phyloP scores from a whole-genome alignment of 2,329 filamentous ascomycete genomes.

The Trichothecium sympodiale region DNA sequence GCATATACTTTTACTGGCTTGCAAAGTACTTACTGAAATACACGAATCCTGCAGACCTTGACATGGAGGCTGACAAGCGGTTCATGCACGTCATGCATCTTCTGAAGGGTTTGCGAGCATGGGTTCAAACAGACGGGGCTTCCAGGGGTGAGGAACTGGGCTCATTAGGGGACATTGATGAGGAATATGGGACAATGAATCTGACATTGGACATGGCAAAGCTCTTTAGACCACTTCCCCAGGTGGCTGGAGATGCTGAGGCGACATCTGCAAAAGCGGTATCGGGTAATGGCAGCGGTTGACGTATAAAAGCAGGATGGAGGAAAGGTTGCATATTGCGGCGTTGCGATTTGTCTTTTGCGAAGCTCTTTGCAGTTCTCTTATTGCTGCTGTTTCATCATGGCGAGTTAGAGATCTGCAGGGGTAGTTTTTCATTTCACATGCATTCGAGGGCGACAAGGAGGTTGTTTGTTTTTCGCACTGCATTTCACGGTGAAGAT shows the following conservation, averaged over 20 bases:
- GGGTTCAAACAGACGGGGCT: conserved; percentile 52
- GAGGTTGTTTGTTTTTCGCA: conserved; percentile 16
- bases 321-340: conserved; percentile 24
- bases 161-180: conserved; percentile 57
- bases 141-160: conserved; percentile 56
- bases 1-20: conserved; percentile 63
- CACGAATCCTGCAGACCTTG: conserved; percentile 39
- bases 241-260: conserved; percentile 29
- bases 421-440: conserved; percentile 8
- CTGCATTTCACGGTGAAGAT: conserved; percentile 24
- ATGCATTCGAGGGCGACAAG: conserved; percentile 18
- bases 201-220: conserved; percentile 61
- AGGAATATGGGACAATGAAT: conserved; percentile 51
- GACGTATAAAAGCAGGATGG: conserved; percentile 18
- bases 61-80: conserved; percentile 45
- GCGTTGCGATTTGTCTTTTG: conserved; percentile 20
- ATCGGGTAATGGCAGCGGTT: conserved; percentile 17
- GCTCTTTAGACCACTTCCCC: conserved; percentile 52
- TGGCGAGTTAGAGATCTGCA: no score
- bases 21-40: conserved; percentile 55
- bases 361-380: conserved; percentile 12
- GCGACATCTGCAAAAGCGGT: conserved; percentile 28
- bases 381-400: conserved; percentile 12
- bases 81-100: conserved; percentile 50
- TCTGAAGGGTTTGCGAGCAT: conserved; percentile 47